A percentile compares a stretch with the other conserved stretches of the same genome.
Conservation (phyloP, 768 basidiomycete genomes). For the Lactarius pseudohatsudake region DNA sequence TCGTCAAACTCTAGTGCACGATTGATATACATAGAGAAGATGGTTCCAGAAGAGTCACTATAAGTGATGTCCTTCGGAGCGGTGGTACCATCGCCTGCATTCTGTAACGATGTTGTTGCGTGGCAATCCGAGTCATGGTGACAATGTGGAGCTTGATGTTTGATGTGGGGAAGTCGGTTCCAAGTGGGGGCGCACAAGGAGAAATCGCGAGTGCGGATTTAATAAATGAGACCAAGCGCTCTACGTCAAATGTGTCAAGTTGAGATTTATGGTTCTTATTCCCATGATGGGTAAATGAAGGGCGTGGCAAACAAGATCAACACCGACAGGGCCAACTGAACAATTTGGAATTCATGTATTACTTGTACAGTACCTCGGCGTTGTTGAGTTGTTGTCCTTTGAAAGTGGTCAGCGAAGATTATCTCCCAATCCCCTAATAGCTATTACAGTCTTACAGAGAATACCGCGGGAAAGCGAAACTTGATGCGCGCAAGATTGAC, state of each 20-base stretch:
- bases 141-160: not conserved
- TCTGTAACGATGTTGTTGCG: not conserved
- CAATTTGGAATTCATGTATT: too few relatives aligned
- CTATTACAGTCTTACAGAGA: too few relatives aligned
- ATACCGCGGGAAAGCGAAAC: too few relatives aligned
- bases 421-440: too few relatives aligned
- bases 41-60: not conserved
- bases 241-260: not conserved
- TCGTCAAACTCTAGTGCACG: slow-evolving; percentile 1
- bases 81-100: not conserved
- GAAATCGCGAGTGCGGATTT: not conserved
- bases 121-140: not conserved
- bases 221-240: not conserved
- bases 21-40: slow-evolving; percentile 1
- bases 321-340: too few relatives aligned
- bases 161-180: too few relatives aligned
- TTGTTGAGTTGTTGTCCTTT: too few relatives aligned
- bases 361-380: too few relatives aligned
- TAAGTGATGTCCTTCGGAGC: not conserved
- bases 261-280: not conserved
- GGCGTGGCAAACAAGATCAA: not conserved
- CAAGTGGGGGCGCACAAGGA: not conserved
- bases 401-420: too few relatives aligned
- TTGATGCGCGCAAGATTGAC: too few relatives aligned
- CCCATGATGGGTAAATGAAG: not conserved